Evolutionary conservation across 305 asterid genomes (phyloP).

Genomic region (Fraxinus baroniana): DNA sequence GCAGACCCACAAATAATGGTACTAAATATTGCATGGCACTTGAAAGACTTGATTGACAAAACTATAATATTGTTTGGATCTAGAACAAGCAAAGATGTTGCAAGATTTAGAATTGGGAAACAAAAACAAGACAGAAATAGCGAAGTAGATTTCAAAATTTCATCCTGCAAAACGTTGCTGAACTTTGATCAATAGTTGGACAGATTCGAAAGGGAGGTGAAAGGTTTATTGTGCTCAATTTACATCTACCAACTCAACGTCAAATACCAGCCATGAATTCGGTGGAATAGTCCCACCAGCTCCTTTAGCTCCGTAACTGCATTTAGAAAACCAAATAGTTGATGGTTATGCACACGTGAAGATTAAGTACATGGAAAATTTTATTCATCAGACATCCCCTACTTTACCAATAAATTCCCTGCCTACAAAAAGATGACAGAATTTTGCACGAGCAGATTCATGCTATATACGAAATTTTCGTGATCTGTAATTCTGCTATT

Average conservation of each 20-base stretch:
- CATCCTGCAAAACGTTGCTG: not conserved
- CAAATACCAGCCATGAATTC: conserved; percentile 81
- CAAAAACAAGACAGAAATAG: not conserved
- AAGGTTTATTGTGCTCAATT: conserved; percentile 30
- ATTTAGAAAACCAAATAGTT: conserved; percentile 6
- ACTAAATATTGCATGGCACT: not conserved
- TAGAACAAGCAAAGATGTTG: not conserved
- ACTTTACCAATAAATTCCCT: not conserved
- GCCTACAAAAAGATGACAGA: not conserved
- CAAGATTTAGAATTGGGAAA: not conserved
- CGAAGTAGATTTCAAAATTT: not conserved
- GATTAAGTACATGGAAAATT: not conserved
- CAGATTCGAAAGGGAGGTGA: not conserved
- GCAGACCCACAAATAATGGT: not conserved
- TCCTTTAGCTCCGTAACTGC: conserved; percentile 79
- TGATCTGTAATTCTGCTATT: not conserved
- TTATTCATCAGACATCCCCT: not conserved
- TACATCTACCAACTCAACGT: conserved; percentile 79
- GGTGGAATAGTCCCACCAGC: conserved; percentile 61
- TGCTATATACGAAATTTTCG: not conserved
- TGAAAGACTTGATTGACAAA: not conserved
- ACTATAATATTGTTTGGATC: not conserved
- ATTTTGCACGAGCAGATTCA: not conserved
- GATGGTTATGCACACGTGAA: not conserved
- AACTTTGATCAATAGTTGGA: not conserved